Evolutionary conservation across 805 yeast genomes (phyloP).

Genomic region (Candida montana): DNA sequence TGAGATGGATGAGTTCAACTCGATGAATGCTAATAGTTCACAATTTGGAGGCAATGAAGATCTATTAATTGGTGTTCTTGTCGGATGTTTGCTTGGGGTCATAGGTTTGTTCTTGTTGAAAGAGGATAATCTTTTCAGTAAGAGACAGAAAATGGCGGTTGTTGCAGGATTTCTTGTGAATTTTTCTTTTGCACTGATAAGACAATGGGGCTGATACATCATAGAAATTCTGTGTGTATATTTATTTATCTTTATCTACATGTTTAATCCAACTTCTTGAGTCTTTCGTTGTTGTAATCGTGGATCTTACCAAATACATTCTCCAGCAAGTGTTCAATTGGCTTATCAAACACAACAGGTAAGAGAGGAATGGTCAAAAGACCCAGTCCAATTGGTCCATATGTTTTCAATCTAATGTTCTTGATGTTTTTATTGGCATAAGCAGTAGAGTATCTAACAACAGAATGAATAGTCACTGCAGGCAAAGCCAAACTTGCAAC

Average conservation of each 20-base stretch:
- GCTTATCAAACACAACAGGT: constrained; percentile 78
- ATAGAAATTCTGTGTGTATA: neutral
- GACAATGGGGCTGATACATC: constrained; percentile 28
- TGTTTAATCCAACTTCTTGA: constrained; percentile 11
- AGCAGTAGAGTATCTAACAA: constrained; percentile 63
- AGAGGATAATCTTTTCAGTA: constrained; percentile 56
- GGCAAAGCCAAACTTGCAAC: constrained; percentile 85
- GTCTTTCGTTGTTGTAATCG: constrained; percentile 20
- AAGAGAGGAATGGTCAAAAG: constrained; percentile 69
- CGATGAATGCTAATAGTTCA: constrained; percentile 34
- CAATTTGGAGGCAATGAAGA: constrained; percentile 54
- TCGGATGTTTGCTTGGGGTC: constrained; percentile 76
- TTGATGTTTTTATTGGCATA: constrained; percentile 51
- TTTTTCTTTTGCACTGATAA: constrained; percentile 56
- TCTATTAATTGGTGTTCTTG: constrained; percentile 58
- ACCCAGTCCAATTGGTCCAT: constrained; percentile 79
- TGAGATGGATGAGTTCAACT: constrained; percentile 41
- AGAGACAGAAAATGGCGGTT: constrained; percentile 61
- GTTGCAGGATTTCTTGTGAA: constrained; percentile 68
- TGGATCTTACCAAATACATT: constrained; percentile 38
- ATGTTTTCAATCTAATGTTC: constrained; percentile 44
- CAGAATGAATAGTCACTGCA: constrained; percentile 76
- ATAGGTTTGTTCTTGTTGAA: constrained; percentile 58
- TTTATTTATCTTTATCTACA: neutral
- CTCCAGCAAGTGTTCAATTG: constrained; percentile 68